Base-by-base conservation (phyloP, 2,329 filamentous ascomycete genomes). In the Trichoderma sp. region DNA sequence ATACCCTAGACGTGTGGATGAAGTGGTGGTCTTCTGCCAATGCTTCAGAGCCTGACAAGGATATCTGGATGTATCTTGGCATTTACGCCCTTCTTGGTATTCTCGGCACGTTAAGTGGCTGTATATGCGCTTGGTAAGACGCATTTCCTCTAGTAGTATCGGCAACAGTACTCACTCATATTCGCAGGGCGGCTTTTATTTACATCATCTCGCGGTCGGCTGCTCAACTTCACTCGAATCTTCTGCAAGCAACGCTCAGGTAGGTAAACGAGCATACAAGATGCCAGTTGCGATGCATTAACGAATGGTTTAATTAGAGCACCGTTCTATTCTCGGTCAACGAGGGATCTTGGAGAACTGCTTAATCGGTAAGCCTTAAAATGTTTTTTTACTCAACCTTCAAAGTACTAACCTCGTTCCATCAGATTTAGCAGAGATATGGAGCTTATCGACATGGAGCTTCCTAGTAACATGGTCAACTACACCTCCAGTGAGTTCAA, bases 11-110 rank as follows among this genome's bases (percentile, higher is more conserved):
- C n/a, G 13, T 71, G 17, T 71, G 68, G 68, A 65, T 72, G 55
- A 70, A 72, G n/a, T 72, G 66, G 66, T 72, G 70, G 70, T 72
- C 70, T 7, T 57, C 66, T 28, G 66, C 70, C 57, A 72, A 72
- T 64, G 50, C n/a, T 11, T 13, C 9, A 28, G 70, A 72, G 34
- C 66, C 65, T 11, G 53, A 72, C 34, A 70, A 70, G n/a, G 39
- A 63, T 26, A 61, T 64, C 3, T 62, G 66, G 58, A 50, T 72
- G 43, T 72, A 72, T 43, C 26, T 72, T 8, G 66, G 70, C 23
- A 23, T 70, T 6, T 72, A 72, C 26, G 57, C 15, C 7, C 47
- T 59, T 6, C 58, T 72, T 26, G 66, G 65, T 59, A n/a, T 72
- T 11, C 30, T 63, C 4, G 57, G 65, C 8, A 63, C 65, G 17